Evolutionary conservation across 495 filamentous ascomycete genomes (phyloP).

Genomic region (Penicillium steckii): DNA sequence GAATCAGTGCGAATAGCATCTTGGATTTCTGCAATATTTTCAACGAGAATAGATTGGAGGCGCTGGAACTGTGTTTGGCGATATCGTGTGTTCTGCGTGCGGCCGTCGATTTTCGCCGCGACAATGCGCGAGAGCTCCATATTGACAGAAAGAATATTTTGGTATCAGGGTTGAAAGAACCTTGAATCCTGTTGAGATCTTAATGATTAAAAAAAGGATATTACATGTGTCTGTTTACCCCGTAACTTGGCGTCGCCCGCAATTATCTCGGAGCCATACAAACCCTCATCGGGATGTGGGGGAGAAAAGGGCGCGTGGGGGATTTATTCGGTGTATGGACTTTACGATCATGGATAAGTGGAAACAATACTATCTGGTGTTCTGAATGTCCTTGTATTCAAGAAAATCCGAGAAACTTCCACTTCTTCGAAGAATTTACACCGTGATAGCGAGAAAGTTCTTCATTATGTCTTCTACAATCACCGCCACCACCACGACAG

Average conservation of each 20-base stretch:
- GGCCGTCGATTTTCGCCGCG: constrained; percentile 46
- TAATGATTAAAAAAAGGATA: neutral
- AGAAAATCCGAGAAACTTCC: too few species aligned
- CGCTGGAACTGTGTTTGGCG: constrained; percentile 46
- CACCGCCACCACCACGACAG: constrained; percentile 30
- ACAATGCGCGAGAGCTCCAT: constrained; percentile 39
- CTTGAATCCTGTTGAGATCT: too few species aligned
- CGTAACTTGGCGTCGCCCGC: neutral
- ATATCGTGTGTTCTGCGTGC: constrained; percentile 44
- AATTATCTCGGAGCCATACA: constrained; percentile 2
- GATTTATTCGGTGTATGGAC: too few species aligned
- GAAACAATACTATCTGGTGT: too few species aligned
- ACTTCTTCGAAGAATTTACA: too few species aligned
- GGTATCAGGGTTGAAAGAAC: too few species aligned
- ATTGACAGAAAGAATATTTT: too few species aligned
- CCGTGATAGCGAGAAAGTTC: too few species aligned
- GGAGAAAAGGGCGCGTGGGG: constrained; percentile 7
- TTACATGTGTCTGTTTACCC: neutral
- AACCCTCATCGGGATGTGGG: constrained; percentile 28
- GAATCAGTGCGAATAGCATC: constrained; percentile 41
- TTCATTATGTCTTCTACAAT: constrained; percentile 39
- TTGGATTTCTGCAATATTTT: constrained; percentile 31
- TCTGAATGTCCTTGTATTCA: too few species aligned
- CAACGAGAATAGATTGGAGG: constrained; percentile 35
- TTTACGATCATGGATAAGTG: too few species aligned